Conservation (phyloP, 495 filamentous ascomycete genomes). For the Aspergillus cavernicola region DNA sequence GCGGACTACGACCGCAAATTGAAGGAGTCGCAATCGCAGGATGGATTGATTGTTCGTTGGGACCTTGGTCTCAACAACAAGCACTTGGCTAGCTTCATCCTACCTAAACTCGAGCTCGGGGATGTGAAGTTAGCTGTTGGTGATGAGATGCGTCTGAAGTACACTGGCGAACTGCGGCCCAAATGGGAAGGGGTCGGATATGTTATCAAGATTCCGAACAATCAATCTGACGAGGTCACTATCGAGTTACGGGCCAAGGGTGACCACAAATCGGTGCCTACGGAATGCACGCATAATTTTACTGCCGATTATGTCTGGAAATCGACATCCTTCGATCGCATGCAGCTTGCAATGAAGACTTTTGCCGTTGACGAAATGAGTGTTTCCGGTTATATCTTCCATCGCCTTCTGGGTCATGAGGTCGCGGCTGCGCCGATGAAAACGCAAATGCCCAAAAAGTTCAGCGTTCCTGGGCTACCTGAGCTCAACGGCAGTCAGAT, state of each 20-base stretch:
- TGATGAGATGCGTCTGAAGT: slow-evolving; percentile 97
- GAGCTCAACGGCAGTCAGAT: slow-evolving; percentile 97
- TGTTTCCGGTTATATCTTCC: slow-evolving; percentile 98
- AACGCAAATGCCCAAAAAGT: slow-evolving; percentile 93
- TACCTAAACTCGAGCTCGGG: slow-evolving; percentile 95
- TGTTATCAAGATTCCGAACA: slow-evolving; percentile 99
- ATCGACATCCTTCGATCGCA: slow-evolving; percentile 96
- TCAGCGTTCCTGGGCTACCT: slow-evolving; percentile 90
- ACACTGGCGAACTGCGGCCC: slow-evolving; percentile 88
- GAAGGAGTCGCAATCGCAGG: slow-evolving; percentile 97
- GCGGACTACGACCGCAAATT: slow-evolving; percentile 99
- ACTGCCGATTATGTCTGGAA: slow-evolving; percentile 99
- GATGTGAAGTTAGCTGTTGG: slow-evolving; percentile 98
- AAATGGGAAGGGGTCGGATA: slow-evolving; percentile 99
- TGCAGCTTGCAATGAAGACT: slow-evolving; percentile 99
- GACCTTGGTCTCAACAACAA: slow-evolving; percentile 97
- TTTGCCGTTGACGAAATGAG: slow-evolving; percentile 98
- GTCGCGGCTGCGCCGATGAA: slow-evolving; percentile 96
- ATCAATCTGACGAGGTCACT: slow-evolving; percentile 96
- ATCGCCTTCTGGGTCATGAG: slow-evolving; percentile 93
- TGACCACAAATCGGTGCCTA: slow-evolving; percentile 91
- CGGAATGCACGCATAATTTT: slow-evolving; percentile 97
- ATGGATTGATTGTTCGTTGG: slow-evolving; percentile 91
- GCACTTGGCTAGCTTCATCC: slow-evolving; percentile 90
- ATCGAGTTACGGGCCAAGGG: slow-evolving; percentile 89